Evolutionary conservation across 805 yeast species (phyloP), one percentile per base, ranked within the genome.

Genomic region (Groenewaldozyma salmanticensis): DNA sequence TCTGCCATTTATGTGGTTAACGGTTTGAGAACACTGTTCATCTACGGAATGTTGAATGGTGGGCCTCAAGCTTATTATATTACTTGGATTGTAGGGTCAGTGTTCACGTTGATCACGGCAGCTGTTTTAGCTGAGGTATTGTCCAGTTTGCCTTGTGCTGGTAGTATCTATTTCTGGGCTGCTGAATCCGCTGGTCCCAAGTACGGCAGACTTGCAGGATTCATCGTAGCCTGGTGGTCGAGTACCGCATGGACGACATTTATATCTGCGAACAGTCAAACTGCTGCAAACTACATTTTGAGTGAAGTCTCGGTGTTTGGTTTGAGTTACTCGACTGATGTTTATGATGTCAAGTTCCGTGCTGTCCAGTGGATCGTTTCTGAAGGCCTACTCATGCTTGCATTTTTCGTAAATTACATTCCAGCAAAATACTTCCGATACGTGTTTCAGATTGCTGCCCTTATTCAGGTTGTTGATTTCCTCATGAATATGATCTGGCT

Each of bases 1-100:
- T 33, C 48, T 6, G 50, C 52, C 16, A 44, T 48, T 15, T 29
- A 44, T 35, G 37, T 39, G 18, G 39, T 48, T 21, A 34, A 38
- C 21, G 50, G 50, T 9, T 27, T 47, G 29, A 29, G 48, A 15
- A 40, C 41, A 6, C 29, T 48, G 22, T 47, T 47, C 31, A 31
- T 21, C 34, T 37, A 34, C 31, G 54, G 52, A 13, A 35, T 49
- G 40, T 20, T 41, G 9, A 17, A 43, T 33, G 54, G 52, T 17
- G 54, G 54, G 6, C 54, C 54, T 18, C 50, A 46, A 37, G 52
- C 54, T 3, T 49, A 49, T 32, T 51, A 49, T 49, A 43, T 47
- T 13, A 31, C 50, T 31, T 49, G 42, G 37, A 32, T 38, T 27
- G 33, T 47, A 13, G 32, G 45, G 3, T 24, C 42, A 17, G 40